Conservation (phyloP, 495 filamentous ascomycete species). For the Acidomyces sp. region DNA sequence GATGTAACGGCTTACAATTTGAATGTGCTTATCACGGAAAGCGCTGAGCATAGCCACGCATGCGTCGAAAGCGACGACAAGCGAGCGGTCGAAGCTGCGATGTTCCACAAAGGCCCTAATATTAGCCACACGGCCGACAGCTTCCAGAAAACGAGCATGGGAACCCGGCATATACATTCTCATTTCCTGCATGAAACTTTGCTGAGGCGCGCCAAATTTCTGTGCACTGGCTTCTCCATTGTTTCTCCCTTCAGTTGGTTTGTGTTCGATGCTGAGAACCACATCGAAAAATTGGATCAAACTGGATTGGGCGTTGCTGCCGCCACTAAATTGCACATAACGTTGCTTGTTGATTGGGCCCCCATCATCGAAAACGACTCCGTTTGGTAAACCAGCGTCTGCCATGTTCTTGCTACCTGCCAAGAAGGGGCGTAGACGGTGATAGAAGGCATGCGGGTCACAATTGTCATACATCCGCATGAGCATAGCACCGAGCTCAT, state of each 20-base stretch:
- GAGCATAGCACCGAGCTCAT: constrained; percentile 63
- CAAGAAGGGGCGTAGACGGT: constrained; percentile 83
- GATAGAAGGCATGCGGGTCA: constrained; percentile 86
- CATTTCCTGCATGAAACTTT: constrained; percentile 94
- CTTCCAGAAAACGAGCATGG: constrained; percentile 75
- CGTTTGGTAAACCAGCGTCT: constrained; percentile 75
- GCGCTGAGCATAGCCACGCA: constrained; percentile 80
- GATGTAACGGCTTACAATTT: constrained; percentile 93
- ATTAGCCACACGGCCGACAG: constrained; percentile 69
- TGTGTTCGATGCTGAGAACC: constrained; percentile 78
- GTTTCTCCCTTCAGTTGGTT: constrained; percentile 66
- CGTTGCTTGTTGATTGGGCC: constrained; percentile 38
- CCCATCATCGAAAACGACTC: constrained; percentile 76
- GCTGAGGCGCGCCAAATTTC: constrained; percentile 38
- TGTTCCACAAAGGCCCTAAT: constrained; percentile 72
- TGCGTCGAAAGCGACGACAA: constrained; percentile 76
- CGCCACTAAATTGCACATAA: constrained; percentile 73
- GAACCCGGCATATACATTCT: constrained; percentile 90
- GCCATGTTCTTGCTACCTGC: constrained; percentile 96
- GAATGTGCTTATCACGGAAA: constrained; percentile 88
- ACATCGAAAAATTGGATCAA: constrained; percentile 93
- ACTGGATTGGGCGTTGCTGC: constrained; percentile 90
- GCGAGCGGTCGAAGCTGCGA: constrained; percentile 44
- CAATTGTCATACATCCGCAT: constrained; percentile 84
- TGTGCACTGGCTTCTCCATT: constrained; percentile 32